phyloP scores from a whole-genome alignment of 768 basidiomycete genomes.

The Flagelloscypha sp. region DNA sequence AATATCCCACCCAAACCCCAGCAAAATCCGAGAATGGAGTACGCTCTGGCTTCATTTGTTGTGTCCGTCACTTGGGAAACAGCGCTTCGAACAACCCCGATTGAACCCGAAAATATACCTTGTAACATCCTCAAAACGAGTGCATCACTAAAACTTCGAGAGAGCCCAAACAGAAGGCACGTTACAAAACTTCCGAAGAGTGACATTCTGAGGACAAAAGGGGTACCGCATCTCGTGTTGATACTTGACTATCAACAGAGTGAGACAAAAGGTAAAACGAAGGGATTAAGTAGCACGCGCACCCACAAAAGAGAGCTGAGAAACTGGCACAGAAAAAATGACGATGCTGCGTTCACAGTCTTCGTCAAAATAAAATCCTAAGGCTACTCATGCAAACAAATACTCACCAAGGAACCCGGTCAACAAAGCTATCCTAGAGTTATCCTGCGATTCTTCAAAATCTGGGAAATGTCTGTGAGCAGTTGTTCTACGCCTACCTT shows the following conservation, averaged over 20 bases:
- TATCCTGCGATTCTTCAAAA: conserved; percentile 63
- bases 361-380: background rate
- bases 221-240: conserved; percentile 83
- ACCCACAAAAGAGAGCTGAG: conserved; percentile 92
- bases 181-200: conserved; percentile 79
- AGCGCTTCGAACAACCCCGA: conserved; percentile 88
- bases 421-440: conserved; percentile 84
- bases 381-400: conserved; percentile 5
- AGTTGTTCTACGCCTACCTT: conserved; percentile 1
- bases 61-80: conserved; percentile 83
- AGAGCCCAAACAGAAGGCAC: conserved; percentile 71
- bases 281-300: conserved; percentile 16
- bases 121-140: conserved; percentile 81
- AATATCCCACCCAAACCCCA: conserved; percentile 97
- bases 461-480: conserved; percentile 29
- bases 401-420: conserved; percentile 74
- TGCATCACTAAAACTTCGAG: conserved; percentile 68
- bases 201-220: conserved; percentile 77
- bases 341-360: conserved; percentile 63
- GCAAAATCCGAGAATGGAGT: conserved; percentile 91
- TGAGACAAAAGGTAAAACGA: conserved; percentile 10
- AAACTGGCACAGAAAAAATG: conserved; percentile 93
- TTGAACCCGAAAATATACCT: conserved; percentile 87
- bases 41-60: conserved; percentile 90
- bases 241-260: conserved; percentile 63